Evolutionary conservation across 768 basidiomycete species (phyloP), one percentile per base, ranked within the genome.

Genomic region (Amanita molliuscula): DNA sequence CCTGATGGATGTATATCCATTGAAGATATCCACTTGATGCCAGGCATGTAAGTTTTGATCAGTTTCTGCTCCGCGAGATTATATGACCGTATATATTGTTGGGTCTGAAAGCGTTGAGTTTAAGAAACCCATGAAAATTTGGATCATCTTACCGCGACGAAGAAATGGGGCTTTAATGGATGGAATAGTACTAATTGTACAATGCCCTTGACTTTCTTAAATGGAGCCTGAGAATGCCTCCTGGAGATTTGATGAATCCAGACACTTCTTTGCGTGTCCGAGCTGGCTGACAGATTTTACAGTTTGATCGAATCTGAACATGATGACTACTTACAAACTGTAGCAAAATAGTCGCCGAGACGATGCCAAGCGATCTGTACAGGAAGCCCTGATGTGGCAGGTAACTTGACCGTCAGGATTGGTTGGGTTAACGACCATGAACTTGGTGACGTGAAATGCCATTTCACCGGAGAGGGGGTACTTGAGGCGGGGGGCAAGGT

Each of bases 1-100:
- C 91, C 91, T 45, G 86, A 85, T 18, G 95, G 90, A 67, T 99
- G 96, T 21, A 99, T 78, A 62, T 98, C 94, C 84, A 99, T 85
- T 8, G 81, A 88, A 31, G 93, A 96, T 61, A 99, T 97, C 95
- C 95, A 98, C 63, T 81, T 84, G 55, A 95, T 88, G 47, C 94
- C 94, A n/a, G 94, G 89, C 60, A 75, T 80, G 40, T 98, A 69
- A n/a, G 95, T 94, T 71, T 91, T 96, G 59, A 97, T 66, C 45
- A 98, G 72, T 61, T 88, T 86, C 68, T 99, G 96, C 59, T 88
- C 91, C 25, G 88, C 81, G 23, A 99, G 76, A 64, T 98, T 93
- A 70, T 99, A 99, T 56, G 98, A 65, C 53, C 94, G 79, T 57
- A 99, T 86, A 65, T 96, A 94, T 64, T 93, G 89, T 64, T 97